A percentile compares a stretch with the other conserved stretches of the same genome.
Evolutionary conservation across 352 stramenopile genomes (phyloP).

Genomic region (Phytophthora megakarya): DNA sequence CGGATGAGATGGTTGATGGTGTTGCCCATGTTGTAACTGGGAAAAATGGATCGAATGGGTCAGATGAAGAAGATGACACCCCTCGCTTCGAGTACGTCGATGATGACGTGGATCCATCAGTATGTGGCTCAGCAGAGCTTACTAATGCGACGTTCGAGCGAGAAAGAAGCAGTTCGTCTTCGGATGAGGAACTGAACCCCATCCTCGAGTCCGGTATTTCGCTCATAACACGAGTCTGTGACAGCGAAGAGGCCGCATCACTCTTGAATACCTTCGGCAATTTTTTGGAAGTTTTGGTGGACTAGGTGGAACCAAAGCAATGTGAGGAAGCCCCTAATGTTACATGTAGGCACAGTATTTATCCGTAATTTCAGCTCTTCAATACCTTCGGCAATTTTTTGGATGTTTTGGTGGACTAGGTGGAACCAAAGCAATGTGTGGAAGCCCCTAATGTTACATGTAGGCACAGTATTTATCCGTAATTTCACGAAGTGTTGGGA

Average conservation of each 20-base stretch:
- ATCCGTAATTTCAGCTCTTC: conserved; percentile 52
- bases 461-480: too few relatives aligned
- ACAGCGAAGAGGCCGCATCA: conserved; percentile 62
- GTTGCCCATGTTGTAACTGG: conserved; percentile 30
- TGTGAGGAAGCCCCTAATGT: too few relatives aligned
- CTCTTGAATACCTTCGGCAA: conserved; percentile 76
- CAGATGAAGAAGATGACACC: conserved; percentile 13
- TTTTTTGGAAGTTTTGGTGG: conserved; percentile 69
- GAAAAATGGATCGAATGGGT: conserved; percentile 7
- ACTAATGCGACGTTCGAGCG: conserved; percentile 29
- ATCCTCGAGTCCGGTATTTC: conserved; percentile 58
- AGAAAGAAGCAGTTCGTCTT: conserved; percentile 14
- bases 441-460: too few relatives aligned
- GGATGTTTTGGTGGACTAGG: conserved; percentile 63
- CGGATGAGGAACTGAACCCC: conserved; percentile 29
- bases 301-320: too few relatives aligned
- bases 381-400: conserved; percentile 77
- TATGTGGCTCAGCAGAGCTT: conserved; percentile 1
- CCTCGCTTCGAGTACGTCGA: conserved; percentile 48
- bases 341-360: too few relatives aligned
- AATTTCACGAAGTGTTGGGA: too few relatives aligned
- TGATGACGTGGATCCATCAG: conserved; percentile 16
- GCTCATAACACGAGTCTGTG: conserved; percentile 56
- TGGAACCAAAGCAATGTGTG: too few relatives aligned
- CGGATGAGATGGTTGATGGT: conserved; percentile 53